Conservation (phyloP, 2,329 filamentous ascomycete genomes). For the Fusarium sp. region DNA sequence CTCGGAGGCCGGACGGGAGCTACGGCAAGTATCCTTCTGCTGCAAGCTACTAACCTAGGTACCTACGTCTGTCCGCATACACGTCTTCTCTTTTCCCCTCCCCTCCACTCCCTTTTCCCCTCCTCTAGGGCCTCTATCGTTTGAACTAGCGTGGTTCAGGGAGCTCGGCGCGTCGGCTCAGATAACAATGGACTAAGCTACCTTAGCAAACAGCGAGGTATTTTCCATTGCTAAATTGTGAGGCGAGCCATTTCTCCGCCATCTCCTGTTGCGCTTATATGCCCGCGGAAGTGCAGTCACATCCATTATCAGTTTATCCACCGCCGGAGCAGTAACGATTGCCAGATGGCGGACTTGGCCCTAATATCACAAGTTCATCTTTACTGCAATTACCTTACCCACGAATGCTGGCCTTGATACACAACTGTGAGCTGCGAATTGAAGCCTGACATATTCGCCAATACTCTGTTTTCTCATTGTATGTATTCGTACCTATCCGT, state of each 20-base stretch:
- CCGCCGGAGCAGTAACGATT: not conserved
- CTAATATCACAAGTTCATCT: not conserved
- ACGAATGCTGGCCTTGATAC: not conserved
- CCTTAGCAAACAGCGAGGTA: not conserved
- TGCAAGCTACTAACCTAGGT: not conserved
- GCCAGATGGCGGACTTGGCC: not conserved
- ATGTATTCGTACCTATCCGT: not conserved
- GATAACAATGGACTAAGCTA: not conserved
- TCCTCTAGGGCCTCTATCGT: not conserved
- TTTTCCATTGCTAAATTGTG: not conserved
- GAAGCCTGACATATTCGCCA: not conserved
- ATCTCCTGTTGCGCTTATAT: not conserved
- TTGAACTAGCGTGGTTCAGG: not conserved
- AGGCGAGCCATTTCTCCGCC: not conserved
- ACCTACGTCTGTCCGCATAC: not conserved
- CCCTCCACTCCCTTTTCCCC: not conserved
- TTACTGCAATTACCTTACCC: not conserved
- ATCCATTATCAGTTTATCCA: constrained; percentile 6
- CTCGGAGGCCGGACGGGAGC: constrained; percentile 48
- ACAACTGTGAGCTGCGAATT: not conserved
- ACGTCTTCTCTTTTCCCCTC: not conserved
- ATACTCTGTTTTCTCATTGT: not conserved
- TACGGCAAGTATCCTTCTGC: constrained; percentile 6
- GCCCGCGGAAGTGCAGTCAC: constrained; percentile 11
- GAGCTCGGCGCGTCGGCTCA: not conserved